Conservation (phyloP, 2,329 filamentous ascomycete genomes). For the Cladosporium cucumerinum region DNA sequence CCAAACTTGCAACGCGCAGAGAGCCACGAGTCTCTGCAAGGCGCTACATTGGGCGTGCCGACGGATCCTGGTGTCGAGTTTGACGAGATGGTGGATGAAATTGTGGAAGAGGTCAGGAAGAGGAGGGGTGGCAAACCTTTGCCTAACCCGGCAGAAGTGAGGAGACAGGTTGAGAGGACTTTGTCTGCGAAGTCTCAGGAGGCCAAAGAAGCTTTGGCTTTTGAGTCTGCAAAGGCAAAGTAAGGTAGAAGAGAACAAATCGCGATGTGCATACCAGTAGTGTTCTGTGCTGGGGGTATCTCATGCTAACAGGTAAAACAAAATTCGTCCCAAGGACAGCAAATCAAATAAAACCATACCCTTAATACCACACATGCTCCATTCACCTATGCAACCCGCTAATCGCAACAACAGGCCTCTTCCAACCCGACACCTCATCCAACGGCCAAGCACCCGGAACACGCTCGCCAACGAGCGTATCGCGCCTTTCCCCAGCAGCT, state of each 20-base stretch:
- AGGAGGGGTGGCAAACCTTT: constrained; percentile 44
- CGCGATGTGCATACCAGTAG: not conserved
- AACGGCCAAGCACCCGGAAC: not conserved
- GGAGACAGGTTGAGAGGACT: constrained; percentile 50
- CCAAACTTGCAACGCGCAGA: constrained; percentile 29
- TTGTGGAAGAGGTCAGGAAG: constrained; percentile 68
- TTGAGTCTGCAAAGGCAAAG: not conserved
- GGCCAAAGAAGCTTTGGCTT: not conserved
- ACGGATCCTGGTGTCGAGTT: constrained; percentile 72
- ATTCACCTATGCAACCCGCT: not conserved
- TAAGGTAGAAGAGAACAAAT: not conserved
- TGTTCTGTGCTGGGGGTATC: not conserved
- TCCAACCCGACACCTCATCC: not conserved
- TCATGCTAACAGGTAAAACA: not conserved
- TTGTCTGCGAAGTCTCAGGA: constrained; percentile 26
- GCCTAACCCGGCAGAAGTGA: constrained; percentile 49
- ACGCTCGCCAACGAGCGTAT: not conserved
- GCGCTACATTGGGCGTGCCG: constrained; percentile 69
- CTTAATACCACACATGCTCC: not conserved
- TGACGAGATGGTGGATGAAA: constrained; percentile 72
- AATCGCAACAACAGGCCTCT: not conserved
- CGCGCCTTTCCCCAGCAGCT: not conserved
- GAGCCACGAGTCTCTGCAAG: constrained; percentile 37
- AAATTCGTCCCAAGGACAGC: not conserved
- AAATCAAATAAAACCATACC: not conserved